phyloP scores from a whole-genome alignment of 2,329 filamentous ascomycete genomes.

The Trichophyton schoenleinii region DNA sequence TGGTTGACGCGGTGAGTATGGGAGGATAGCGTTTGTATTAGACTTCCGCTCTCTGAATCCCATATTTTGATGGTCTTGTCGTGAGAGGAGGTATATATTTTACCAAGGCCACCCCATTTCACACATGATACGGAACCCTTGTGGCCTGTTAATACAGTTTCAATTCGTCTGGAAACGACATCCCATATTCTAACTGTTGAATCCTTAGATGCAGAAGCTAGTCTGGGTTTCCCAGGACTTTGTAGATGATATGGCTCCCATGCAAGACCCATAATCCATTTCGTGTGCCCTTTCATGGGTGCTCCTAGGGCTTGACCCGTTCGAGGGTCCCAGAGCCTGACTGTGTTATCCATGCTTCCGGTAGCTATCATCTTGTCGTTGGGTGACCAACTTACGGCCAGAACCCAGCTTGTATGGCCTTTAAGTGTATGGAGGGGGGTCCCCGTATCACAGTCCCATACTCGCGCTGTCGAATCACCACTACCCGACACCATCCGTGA shows the following conservation, averaged over 20 bases:
- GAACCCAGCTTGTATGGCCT: conserved; percentile 80
- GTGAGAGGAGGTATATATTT: conserved; percentile 73
- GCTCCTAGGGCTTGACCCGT: conserved; percentile 62
- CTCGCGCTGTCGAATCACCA: conserved; percentile 78
- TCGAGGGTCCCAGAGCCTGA: conserved; percentile 78
- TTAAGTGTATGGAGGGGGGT: conserved; percentile 58
- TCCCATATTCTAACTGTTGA: conserved; percentile 80
- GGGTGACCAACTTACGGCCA: conserved; percentile 76
- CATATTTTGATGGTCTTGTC: conserved; percentile 90
- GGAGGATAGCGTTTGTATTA: conserved; percentile 64
- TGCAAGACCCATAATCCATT: conserved; percentile 74
- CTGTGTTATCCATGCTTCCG: conserved; percentile 82
- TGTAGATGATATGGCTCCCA: conserved; percentile 94
- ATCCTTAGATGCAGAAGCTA: conserved; percentile 85
- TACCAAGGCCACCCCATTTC: conserved; percentile 81
- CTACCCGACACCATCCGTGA: conserved; percentile 73
- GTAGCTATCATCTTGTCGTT: conserved; percentile 73
- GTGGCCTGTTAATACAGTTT: conserved; percentile 77
- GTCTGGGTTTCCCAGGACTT: conserved; percentile 55
- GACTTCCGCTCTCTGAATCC: conserved; percentile 65
- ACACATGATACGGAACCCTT: conserved; percentile 82
- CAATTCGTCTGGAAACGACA: conserved; percentile 61
- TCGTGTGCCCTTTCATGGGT: conserved; percentile 69
- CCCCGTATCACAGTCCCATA: conserved; percentile 92
- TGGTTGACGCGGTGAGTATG: conserved; percentile 97